Base-by-base conservation (phyloP, 2,329 filamentous ascomycete genomes). In the Bipolaris bicolor region DNA sequence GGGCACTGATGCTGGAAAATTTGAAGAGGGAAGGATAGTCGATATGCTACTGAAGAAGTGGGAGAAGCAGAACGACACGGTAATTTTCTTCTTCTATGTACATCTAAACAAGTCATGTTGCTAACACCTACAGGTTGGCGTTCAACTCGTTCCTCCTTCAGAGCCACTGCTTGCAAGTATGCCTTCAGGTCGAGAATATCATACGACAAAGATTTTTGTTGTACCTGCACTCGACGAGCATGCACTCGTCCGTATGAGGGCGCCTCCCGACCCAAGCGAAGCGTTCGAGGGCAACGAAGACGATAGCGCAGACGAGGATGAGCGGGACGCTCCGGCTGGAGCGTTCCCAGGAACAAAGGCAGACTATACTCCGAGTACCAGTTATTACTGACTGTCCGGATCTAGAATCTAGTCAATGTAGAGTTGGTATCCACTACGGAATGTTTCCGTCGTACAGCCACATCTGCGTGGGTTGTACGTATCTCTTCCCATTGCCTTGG, bases 1-100 rank as follows among this genome's bases (percentile, higher is more conserved):
- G 91, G 93, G 93, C 0, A 81, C 88, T 44, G 93, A 97, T 77
- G 94, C 89, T 0, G 94, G 95, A 1, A 88, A 86, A 67, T 78
- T 91, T 16, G 95, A 98, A 74, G 95, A 99, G 77, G 87, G 84
- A 1, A 84, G 92, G 53, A 89, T 98, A 2, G 82, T 97, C 49
- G 90, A 95, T 67, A 91, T 95, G 87, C 79, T 99, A 33, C 86
- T 96, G 67, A 84, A 82, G 36, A 97, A 97, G 74, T 97, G 95
- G 94, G 87, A 86, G 60, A 95, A 92, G 78, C 87, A 92, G 77
- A 99, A 99, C 71, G 92, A 97, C 76, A 96, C 91, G 16, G 91
- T 96, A 78, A 79, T 86, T 75, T 15, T 3, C 9, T 15, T 22
- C 47, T 13, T 2, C 5, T n/a, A 13, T 39, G 10, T 10, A 6